Evolutionary conservation across 169 alveolate species (phyloP), one percentile per base, ranked within the genome.

Genomic region (Plasmodium malariae): DNA sequence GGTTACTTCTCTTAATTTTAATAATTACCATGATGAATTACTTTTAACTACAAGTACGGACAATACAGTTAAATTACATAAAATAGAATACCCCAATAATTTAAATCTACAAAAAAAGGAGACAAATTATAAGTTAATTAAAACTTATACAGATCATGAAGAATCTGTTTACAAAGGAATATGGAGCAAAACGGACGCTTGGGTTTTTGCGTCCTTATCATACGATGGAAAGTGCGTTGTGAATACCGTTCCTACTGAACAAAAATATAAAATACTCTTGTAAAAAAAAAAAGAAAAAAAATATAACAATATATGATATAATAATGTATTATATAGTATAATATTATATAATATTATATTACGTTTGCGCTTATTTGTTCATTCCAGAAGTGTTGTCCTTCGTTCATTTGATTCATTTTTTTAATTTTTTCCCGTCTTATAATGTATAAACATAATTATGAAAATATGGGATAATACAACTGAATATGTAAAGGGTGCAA

Each of bases 21-120:
- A 97, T 91, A 73, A 94, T 55, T 96, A 89, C 85, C 98, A 97
- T 88, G 99, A 97, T 87, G 97, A 97, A 87, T 94, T 97, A 48
- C 71, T 97, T 19, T 93, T 97, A 34, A 94, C 98, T 12, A 96
- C 97, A 7, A 94, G 98, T 67, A 92, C 98, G 11, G 94, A 96
- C 55, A 91, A 96, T 49, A 88, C 94, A 37, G 95, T 95, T 28
- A 89, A 92, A 48, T 93, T 94, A 80, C 94, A 93, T 85, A 74
- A 94, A 67, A 90, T 93, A 37, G 83, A 65, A 36, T 57, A 65
- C 43, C 62, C 60, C 2, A 60, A 92, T 30, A 48, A 57, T 55
- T 69, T 62, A 57, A 78, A 92, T 73, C 55, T 92, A 73, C 88
- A 91, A 80, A 62, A 89, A 37, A 88, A 86, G 59, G 68, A 88